Evolutionary conservation across 1,284 basidiomycete species (phyloP).

Genomic region (Trametes sp.): DNA sequence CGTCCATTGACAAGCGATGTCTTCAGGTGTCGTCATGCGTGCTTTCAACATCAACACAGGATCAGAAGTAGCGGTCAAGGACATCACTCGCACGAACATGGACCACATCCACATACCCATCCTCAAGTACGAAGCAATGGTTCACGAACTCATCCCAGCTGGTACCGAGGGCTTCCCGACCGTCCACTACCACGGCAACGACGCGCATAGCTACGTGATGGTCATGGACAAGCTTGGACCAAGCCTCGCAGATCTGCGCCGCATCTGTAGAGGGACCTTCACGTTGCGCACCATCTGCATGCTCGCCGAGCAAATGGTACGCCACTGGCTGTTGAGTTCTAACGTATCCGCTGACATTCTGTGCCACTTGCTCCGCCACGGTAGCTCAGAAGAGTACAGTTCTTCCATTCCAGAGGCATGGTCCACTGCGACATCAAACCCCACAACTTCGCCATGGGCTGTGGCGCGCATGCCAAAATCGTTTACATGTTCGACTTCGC

Average conservation of each 20-base stretch:
- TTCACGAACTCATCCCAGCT: conserved; percentile 16
- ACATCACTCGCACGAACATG: neutral
- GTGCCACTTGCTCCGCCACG: neutral
- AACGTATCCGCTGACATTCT: too few species aligned
- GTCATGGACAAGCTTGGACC: conserved; percentile 33
- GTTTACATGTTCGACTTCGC: conserved; percentile 32
- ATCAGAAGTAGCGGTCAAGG: conserved; percentile 13
- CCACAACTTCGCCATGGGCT: conserved; percentile 31
- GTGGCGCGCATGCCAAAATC: neutral
- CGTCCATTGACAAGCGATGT: neutral
- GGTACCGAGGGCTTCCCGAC: conserved; percentile 9
- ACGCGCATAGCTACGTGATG: conserved; percentile 19
- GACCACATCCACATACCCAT: neutral
- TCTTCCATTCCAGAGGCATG: conserved; percentile 24
- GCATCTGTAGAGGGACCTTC: conserved; percentile 29
- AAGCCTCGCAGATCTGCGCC: conserved; percentile 19
- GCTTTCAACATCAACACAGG: conserved; percentile 17
- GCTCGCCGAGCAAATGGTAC: conserved; percentile 28
- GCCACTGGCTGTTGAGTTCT: neutral
- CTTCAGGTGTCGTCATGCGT: neutral
- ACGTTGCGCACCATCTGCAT: conserved; percentile 29
- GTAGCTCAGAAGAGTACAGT: neutral
- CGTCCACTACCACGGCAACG: conserved; percentile 18
- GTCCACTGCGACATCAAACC: conserved; percentile 32
- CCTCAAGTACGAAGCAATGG: conserved; percentile 15